Evolutionary conservation across 768 basidiomycete species (phyloP), one percentile per base, ranked within the genome.

Genomic region (Tulasnella calospora): DNA sequence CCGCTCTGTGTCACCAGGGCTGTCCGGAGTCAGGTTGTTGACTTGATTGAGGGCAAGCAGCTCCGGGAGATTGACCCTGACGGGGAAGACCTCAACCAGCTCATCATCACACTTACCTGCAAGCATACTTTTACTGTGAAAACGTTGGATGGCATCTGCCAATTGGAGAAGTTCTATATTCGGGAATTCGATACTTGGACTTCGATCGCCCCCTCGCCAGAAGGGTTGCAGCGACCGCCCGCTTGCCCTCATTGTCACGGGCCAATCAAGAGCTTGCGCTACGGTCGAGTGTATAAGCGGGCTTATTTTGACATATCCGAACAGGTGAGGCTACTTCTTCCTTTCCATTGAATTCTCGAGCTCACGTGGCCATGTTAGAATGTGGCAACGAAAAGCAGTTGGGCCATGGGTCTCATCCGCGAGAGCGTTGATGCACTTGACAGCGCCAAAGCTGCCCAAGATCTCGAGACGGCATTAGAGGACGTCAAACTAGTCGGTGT

Each of bases 81-180:
- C 21, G 71, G 80, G 13, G 85, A 82, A 6, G 82, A 84, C 2
- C 70, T 89, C 41, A 88, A 89, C 79, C 87, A 89, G 44, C 82
- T 89, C 17, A 81, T 90, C 74, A 90, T 92, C 81, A 90, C 91
- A 0, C 85, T 92, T 0, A 84, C 84, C 27, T 93, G 92, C 81
- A 80, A 87, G 0, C 92, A 93, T 82, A 83, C 87, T 1, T 92
- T 93, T 82, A 92, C 92, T 0, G 88, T 92, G 27, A 91, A 91
- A 82, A 91, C 90, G 0, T 85, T 93, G 27, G 92, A 93, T 80
- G 92, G 90, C 0, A 84, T 86, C 67, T 89, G 88, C 80, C 81
- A 84, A 17, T 85, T 93, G 83, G 70, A 74, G 0, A 86, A 88
- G 4, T 90, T 87, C 80, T 93, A 93, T 81, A 80, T 77, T 0